Conservation (phyloP, 805 yeast genomes). For the Jamesozyma rosinii region DNA sequence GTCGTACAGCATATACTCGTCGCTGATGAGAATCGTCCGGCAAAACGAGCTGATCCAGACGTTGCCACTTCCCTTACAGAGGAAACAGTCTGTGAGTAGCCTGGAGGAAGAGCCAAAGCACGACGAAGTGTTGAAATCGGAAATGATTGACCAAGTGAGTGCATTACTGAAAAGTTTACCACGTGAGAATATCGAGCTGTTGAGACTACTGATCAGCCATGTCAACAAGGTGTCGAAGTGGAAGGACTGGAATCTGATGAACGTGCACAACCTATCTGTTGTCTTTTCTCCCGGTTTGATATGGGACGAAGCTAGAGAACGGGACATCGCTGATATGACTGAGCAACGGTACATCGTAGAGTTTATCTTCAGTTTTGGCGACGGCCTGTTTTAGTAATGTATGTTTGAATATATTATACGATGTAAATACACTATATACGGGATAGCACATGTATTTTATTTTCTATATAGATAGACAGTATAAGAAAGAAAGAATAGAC, state of each 20-base stretch:
- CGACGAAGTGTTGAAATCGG: background rate
- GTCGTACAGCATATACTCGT: constrained; percentile 58
- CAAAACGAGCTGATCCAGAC: constrained; percentile 16
- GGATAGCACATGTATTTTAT: too few relatives aligned
- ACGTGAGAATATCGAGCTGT: constrained; percentile 50
- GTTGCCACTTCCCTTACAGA: constrained; percentile 14
- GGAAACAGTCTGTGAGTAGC: constrained; percentile 7
- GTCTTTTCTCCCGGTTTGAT: constrained; percentile 93
- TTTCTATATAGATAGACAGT: too few relatives aligned
- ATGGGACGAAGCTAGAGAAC: constrained; percentile 66
- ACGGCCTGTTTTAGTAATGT: background rate
- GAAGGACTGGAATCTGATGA: constrained; percentile 66
- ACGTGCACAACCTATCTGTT: constrained; percentile 67
- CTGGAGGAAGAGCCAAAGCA: background rate
- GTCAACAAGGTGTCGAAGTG: constrained; percentile 48
- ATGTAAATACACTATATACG: too few relatives aligned
- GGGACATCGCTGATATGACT: constrained; percentile 79
- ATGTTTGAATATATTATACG: too few relatives aligned
- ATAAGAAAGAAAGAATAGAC: too few relatives aligned
- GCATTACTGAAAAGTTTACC: constrained; percentile 41
- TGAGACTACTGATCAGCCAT: constrained; percentile 54
- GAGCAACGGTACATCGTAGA: constrained; percentile 71
- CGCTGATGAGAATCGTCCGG: constrained; percentile 48
- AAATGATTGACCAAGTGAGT: background rate
- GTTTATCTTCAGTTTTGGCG: constrained; percentile 37